Percentiles rank a stretch among this genome's conserved stretches.
Evolutionary conservation across 169 alveolate genomes (phyloP).

Genomic region (Plasmodium gonderi): DNA sequence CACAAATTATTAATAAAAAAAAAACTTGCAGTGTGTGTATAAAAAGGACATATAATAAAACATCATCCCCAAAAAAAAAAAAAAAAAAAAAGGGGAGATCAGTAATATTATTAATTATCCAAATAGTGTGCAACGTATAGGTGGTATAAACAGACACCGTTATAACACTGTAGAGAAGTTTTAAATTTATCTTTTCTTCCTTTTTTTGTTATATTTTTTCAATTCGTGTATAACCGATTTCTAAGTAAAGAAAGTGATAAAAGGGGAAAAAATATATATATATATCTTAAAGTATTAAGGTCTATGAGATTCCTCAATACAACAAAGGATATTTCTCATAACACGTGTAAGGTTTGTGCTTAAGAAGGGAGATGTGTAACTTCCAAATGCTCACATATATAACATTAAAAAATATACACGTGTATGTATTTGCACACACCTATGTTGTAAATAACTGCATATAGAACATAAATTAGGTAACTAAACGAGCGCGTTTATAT

Average conservation of each 20-base stretch:
- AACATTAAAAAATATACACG: background rate
- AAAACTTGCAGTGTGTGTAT: background rate
- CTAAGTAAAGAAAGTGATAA: background rate
- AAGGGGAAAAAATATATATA: background rate
- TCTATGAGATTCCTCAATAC: background rate
- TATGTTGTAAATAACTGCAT: background rate
- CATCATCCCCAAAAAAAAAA: background rate
- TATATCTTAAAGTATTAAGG: background rate
- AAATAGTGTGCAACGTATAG: background rate
- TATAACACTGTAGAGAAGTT: slow-evolving; percentile 2
- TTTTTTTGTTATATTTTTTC: slow-evolving; percentile 35
- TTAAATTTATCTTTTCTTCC: background rate
- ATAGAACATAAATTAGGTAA: background rate
- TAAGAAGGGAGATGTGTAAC: background rate
- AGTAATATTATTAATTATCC: background rate
- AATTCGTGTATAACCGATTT: slow-evolving; percentile 23
- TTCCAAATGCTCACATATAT: background rate
- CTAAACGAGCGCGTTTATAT: background rate
- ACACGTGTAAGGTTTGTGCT: background rate
- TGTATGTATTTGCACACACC: background rate
- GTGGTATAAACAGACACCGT: background rate
- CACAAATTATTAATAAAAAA: background rate
- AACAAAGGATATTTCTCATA: background rate
- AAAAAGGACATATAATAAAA: slow-evolving; percentile 4
- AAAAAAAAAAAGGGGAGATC: background rate